Evolutionary conservation across 192 early-diverging fungal species (phyloP).

Genomic region (Thamnidium elegans): DNA sequence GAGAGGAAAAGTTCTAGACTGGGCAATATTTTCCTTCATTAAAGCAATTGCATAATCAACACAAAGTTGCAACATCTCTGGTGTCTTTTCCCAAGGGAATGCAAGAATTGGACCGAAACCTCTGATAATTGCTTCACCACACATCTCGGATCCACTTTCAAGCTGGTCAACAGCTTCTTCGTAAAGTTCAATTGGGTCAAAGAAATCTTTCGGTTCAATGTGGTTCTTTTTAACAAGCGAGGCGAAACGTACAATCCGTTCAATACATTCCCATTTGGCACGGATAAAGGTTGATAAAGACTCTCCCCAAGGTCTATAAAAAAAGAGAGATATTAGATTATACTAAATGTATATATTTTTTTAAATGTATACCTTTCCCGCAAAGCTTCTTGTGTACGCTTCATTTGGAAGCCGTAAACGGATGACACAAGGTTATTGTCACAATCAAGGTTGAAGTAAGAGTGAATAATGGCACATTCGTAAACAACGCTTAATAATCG

Average conservation of each 20-base stretch:
- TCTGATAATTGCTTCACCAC: conserved; percentile 27
- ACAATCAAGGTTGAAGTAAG: conserved; percentile 13
- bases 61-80: conserved; percentile 17
- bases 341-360: background rate
- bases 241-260: conserved; percentile 13
- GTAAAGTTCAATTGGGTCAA: conserved; percentile 23
- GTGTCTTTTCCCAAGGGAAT: conserved; percentile 24
- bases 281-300: conserved; percentile 18
- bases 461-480: conserved; percentile 1
- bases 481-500: conserved; percentile 13
- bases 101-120: conserved; percentile 17
- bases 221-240: background rate
- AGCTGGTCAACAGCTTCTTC: conserved; percentile 29
- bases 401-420: conserved; percentile 8
- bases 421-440: background rate
- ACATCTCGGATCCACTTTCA: conserved; percentile 26
- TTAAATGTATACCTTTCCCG: conserved; percentile 2
- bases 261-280: conserved; percentile 24
- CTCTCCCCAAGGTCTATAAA: conserved; percentile 23
- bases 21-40: conserved; percentile 21
- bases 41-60: conserved; percentile 29
- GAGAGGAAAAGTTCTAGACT: conserved; percentile 28
- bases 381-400: conserved; percentile 12
- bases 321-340: background rate
- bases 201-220: background rate